These are phyloP conservation scores for Jatropha podagrica DNA, from an alignment of 441 rosid species.

Conservation along the genomic window DNA sequence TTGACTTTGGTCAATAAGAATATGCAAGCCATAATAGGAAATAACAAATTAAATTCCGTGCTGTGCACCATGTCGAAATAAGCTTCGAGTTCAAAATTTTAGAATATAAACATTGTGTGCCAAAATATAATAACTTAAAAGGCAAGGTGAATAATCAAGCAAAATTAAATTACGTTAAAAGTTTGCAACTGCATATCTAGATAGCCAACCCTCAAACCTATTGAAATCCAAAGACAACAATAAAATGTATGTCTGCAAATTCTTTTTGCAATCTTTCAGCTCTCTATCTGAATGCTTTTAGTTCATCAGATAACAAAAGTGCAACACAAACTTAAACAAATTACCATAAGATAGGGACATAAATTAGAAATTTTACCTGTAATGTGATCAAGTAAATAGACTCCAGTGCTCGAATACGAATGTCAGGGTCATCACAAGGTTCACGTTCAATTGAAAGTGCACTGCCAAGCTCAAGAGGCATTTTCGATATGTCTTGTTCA, in stretches of 20 bases:
- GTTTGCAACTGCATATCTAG: neutral
- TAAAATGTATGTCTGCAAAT: neutral
- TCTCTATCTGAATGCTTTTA: neutral
- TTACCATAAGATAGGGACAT: neutral
- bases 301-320: neutral
- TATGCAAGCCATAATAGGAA: neutral
- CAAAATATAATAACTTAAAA: neutral
- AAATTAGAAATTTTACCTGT: constrained; percentile 43
- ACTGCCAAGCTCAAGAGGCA: constrained; percentile 88
- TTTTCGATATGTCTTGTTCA: constrained; percentile 65
- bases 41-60: neutral
- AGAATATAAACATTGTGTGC: neutral
- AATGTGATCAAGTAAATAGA: constrained; percentile 80
- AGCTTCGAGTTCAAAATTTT: neutral
- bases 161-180: neutral
- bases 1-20: neutral
- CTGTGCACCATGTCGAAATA: neutral
- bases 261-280: neutral
- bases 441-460: constrained; percentile 87
- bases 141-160: neutral
- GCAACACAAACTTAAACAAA: neutral
- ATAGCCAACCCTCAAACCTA: neutral
- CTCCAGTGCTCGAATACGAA: constrained; percentile 76
- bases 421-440: constrained; percentile 74
- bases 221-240: neutral